Percentiles rank a stretch among this genome's conserved stretches.
phyloP scores from a whole-genome alignment of 345 rosid genomes.

The Lepidium sativum region DNA sequence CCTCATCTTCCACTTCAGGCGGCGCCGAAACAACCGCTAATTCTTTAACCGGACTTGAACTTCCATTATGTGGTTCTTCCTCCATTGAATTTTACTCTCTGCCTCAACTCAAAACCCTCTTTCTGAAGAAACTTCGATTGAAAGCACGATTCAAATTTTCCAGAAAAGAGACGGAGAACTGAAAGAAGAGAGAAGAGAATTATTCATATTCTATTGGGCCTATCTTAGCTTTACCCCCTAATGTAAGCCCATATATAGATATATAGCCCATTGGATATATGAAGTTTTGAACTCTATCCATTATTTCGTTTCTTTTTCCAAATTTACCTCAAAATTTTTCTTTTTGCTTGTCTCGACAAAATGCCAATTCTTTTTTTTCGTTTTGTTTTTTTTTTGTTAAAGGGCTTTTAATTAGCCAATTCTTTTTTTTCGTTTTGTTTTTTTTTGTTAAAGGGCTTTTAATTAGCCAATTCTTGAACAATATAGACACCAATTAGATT shows the following conservation, averaged over 20 bases:
- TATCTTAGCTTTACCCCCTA: too few species aligned
- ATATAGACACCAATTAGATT: too few species aligned
- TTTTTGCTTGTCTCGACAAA: too few species aligned
- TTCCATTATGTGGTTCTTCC: conserved; percentile 40
- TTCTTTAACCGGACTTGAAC: conserved; percentile 13
- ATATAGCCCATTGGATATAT: background rate
- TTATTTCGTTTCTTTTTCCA: too few species aligned
- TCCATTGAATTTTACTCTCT: conserved; percentile 31
- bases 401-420: too few species aligned
- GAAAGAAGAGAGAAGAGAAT: too few species aligned
- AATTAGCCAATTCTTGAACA: too few species aligned
- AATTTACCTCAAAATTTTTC: too few species aligned
- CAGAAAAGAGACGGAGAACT: background rate
- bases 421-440: too few species aligned
- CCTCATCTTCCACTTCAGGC: conserved; percentile 36
- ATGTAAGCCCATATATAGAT: background rate
- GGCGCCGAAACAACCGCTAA: conserved; percentile 6
- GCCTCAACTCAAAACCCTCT: background rate
- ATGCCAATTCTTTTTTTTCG: too few species aligned
- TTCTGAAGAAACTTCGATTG: conserved; percentile 1
- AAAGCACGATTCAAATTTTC: background rate
- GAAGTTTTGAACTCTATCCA: background rate
- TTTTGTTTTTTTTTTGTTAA: too few species aligned
- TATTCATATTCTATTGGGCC: conserved; percentile 4
- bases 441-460: too few species aligned